Evolutionary conservation across 2,329 filamentous ascomycete species (phyloP).

Genomic region (Alternaria triticimaculans): DNA sequence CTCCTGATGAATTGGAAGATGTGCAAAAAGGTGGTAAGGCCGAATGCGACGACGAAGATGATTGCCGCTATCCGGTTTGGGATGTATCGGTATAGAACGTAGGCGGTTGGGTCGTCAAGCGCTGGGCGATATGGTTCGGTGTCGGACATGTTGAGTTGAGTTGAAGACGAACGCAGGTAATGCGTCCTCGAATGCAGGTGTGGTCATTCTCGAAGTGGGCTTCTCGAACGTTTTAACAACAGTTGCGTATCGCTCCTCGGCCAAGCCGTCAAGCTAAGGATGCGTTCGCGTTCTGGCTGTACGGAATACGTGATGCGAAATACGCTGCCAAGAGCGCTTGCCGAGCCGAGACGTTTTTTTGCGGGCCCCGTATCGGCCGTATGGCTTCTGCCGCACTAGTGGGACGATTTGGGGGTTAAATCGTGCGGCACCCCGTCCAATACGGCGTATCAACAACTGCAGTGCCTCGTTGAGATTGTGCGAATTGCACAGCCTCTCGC

Average conservation of each 20-base stretch:
- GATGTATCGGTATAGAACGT: constrained; percentile 42
- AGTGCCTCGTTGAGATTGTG: background rate
- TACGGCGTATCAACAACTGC: background rate
- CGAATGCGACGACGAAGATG: constrained; percentile 57
- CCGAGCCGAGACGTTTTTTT: background rate
- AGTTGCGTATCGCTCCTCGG: background rate
- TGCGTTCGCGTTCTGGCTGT: background rate
- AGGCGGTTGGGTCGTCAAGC: constrained; percentile 23
- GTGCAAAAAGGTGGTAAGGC: constrained; percentile 50
- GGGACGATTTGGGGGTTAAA: background rate
- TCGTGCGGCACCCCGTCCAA: background rate
- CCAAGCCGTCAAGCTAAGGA: background rate
- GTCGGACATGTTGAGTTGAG: background rate
- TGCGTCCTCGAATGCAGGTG: background rate
- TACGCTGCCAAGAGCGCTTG: background rate
- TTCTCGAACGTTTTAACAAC: background rate
- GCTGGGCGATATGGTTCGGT: constrained; percentile 8
- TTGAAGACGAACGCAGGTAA: background rate
- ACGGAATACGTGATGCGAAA: background rate
- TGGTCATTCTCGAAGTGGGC: background rate
- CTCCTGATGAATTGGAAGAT: constrained; percentile 51
- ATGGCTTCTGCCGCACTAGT: background rate
- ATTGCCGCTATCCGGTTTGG: constrained; percentile 56
- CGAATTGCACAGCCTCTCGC: background rate
- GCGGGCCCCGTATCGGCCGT: background rate